Conservation (phyloP, 1,284 basidiomycete genomes). For the Dichomitus squalens region DNA sequence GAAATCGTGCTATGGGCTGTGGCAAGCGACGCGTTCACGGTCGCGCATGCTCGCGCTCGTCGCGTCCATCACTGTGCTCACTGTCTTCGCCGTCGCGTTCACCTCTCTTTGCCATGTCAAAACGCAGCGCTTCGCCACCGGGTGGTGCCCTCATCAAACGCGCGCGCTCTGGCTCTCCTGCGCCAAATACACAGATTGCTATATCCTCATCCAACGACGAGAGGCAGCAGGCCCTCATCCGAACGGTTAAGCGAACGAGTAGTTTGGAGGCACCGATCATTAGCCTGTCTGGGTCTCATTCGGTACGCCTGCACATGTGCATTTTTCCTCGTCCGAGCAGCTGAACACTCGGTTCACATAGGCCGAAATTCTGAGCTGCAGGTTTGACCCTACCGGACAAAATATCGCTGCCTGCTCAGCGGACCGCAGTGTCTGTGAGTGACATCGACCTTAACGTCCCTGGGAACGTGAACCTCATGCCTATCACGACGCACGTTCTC, state of each 20-base stretch:
- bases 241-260: conserved; percentile 79
- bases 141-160: conserved; percentile 64
- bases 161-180: conserved; percentile 59
- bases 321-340: neutral
- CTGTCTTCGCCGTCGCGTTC: conserved; percentile 4
- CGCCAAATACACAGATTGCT: conserved; percentile 61
- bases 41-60: neutral
- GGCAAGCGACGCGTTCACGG: neutral
- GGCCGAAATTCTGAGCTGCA: conserved; percentile 79
- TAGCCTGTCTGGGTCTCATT: conserved; percentile 75
- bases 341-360: conserved; percentile 29
- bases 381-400: conserved; percentile 81
- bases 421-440: conserved; percentile 77
- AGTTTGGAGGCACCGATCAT: conserved; percentile 80
- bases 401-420: conserved; percentile 84
- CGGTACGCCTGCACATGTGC: conserved; percentile 43
- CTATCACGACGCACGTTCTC: neutral
- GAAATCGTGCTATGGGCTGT: neutral
- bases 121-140: conserved; percentile 63
- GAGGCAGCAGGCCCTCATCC: conserved; percentile 71
- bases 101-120: conserved; percentile 54
- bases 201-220: conserved; percentile 76
- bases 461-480: neutral
- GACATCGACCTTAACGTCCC: neutral
- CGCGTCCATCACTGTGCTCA: conserved; percentile 1